phyloP scores from a whole-genome alignment of 2,329 filamentous ascomycete genomes.

The Talaromyces sp. region DNA sequence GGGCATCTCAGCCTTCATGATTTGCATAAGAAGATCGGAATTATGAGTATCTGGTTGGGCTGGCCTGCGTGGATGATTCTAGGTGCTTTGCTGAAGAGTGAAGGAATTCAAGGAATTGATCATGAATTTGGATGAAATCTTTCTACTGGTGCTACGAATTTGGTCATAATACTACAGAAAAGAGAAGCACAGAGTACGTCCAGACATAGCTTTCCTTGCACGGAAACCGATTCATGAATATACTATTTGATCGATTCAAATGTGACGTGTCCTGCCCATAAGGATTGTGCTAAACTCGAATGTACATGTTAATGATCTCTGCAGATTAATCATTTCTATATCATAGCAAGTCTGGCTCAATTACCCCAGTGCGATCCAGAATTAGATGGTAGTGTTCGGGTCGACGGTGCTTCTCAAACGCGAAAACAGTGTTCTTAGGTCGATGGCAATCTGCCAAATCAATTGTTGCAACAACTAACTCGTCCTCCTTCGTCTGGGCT shows the following conservation, averaged over 20 bases:
- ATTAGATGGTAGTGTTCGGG: constrained; percentile 16
- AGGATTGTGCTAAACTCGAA: too few relatives aligned
- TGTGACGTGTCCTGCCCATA: too few relatives aligned
- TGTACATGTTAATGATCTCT: too few relatives aligned
- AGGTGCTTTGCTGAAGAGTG: too few relatives aligned
- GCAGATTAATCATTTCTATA: too few relatives aligned
- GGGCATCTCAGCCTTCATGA: neutral
- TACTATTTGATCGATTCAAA: too few relatives aligned
- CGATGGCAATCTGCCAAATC: constrained; percentile 16
- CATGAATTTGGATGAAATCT: too few relatives aligned
- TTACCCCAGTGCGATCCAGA: constrained; percentile 16
- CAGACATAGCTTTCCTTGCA: too few relatives aligned
- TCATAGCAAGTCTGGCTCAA: constrained; percentile 14
- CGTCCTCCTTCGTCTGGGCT: constrained; percentile 17
- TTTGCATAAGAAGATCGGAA: neutral
- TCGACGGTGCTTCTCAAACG: constrained; percentile 17
- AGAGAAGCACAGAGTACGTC: too few relatives aligned
- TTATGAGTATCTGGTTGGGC: neutral
- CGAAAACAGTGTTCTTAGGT: constrained; percentile 16
- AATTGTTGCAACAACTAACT: constrained; percentile 14
- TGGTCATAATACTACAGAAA: too few relatives aligned
- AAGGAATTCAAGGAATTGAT: neutral
- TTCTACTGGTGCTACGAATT: too few relatives aligned
- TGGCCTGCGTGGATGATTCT: neutral
- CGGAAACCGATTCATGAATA: too few relatives aligned